Evolutionary conservation across 352 stramenopile genomes (phyloP).

Genomic region (Globisporangium uncinulatum): DNA sequence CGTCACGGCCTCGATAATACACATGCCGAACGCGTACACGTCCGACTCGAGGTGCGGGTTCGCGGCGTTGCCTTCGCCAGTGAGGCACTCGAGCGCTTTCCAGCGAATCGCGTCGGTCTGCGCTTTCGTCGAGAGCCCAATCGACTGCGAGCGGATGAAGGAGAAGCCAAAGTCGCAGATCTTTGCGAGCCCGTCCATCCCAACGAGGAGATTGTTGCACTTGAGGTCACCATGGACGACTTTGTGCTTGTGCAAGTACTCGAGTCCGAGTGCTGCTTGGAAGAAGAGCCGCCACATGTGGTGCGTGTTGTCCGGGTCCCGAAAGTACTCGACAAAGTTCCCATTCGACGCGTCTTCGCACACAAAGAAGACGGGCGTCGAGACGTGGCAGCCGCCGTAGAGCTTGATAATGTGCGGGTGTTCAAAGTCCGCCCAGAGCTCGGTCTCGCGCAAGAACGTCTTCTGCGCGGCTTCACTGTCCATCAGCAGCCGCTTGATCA

Average conservation of each 20-base stretch:
- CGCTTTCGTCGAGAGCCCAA: conserved; percentile 21
- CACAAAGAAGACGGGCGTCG: conserved; percentile 19
- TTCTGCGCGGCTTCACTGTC: neutral
- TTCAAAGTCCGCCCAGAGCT: conserved; percentile 24
- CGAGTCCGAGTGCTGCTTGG: conserved; percentile 38
- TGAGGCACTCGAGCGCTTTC: conserved; percentile 37
- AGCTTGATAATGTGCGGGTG: conserved; percentile 28
- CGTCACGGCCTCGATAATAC: conserved; percentile 33
- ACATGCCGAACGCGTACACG: conserved; percentile 40
- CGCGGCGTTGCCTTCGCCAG: conserved; percentile 2
- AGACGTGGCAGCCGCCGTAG: conserved; percentile 27
- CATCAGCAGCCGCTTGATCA: conserved; percentile 27
- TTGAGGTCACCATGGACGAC: conserved; percentile 87
- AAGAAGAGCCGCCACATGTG: conserved; percentile 25
- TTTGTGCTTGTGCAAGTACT: conserved; percentile 49
- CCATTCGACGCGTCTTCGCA: conserved; percentile 33
- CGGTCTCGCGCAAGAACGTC: conserved; percentile 24
- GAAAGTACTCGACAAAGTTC: conserved; percentile 36
- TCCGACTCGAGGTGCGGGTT: conserved; percentile 27
- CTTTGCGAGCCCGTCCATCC: conserved; percentile 28
- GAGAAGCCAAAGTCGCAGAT: conserved; percentile 42
- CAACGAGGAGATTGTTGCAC: conserved; percentile 82
- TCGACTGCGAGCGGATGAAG: conserved; percentile 27
- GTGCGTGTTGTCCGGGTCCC: conserved; percentile 9
- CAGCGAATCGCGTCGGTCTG: conserved; percentile 32